These are phyloP conservation scores for Rhodamnia argentea DNA, from an alignment of 345 rosid genomes.

Conservation along the genomic window DNA sequence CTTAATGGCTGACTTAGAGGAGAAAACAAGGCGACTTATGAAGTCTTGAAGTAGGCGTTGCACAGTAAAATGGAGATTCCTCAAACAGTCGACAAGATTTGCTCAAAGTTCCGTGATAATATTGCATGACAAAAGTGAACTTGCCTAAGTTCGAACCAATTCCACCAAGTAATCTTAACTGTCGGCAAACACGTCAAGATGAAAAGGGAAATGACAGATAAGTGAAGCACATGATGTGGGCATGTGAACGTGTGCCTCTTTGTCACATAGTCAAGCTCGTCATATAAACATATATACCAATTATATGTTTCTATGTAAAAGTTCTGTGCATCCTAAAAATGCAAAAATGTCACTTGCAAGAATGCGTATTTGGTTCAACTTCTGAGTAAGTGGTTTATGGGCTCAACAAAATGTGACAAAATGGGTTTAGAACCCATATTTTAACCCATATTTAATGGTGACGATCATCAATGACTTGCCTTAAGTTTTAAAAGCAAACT, in stretches of 20 bases:
- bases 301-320: neutral
- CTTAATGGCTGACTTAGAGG: neutral
- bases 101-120: neutral
- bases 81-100: neutral
- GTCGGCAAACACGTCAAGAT: neutral
- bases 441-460: too few species aligned
- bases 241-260: neutral
- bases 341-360: neutral
- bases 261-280: neutral
- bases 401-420: too few species aligned
- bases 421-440: too few species aligned
- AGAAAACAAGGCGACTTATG: neutral
- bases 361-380: neutral
- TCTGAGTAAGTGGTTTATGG: neutral
- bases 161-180: neutral
- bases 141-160: neutral
- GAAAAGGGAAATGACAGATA: neutral
- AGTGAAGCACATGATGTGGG: neutral
- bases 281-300: neutral
- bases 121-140: neutral
- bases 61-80: neutral
- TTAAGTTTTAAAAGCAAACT: neutral
- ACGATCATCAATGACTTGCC: too few species aligned
- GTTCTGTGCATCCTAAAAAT: neutral
- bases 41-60: neutral